Conservation (phyloP, 192 early-diverging fungal genomes). For the Podila epicladia region DNA sequence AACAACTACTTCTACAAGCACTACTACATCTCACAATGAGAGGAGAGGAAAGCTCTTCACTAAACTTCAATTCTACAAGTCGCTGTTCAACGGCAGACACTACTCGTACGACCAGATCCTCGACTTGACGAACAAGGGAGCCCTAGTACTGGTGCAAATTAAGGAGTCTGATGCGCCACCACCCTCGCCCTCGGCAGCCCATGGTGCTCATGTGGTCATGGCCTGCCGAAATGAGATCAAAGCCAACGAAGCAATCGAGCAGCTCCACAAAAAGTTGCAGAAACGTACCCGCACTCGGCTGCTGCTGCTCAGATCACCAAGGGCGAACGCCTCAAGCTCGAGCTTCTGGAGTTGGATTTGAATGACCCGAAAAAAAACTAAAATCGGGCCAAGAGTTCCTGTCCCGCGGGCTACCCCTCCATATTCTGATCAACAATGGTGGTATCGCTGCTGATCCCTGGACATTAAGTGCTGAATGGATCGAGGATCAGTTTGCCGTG, state of each 20-base stretch:
- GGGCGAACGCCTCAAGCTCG: slow-evolving; percentile 1
- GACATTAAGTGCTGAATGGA: slow-evolving; percentile 24
- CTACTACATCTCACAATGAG: not conserved
- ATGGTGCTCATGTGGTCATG: slow-evolving; percentile 14
- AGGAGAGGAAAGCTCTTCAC: too few species aligned
- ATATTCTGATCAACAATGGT: slow-evolving; percentile 36
- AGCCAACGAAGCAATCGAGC: slow-evolving; percentile 1
- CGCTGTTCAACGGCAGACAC: too few species aligned
- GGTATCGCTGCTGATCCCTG: not conserved
- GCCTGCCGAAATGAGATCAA: not conserved
- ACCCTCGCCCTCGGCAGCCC: slow-evolving; percentile 9
- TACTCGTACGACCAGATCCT: slow-evolving; percentile 10
- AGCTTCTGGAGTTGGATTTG: slow-evolving; percentile 19
- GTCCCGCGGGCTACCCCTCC: slow-evolving; percentile 37
- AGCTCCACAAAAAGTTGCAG: slow-evolving; percentile 10
- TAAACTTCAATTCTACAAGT: too few species aligned
- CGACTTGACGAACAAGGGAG: slow-evolving; percentile 45
- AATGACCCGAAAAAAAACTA: not conserved
- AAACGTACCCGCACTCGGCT: not conserved
- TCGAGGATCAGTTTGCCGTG: slow-evolving; percentile 48
- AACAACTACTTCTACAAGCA: too few species aligned
- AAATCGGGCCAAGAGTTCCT: slow-evolving; percentile 39
- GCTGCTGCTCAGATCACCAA: not conserved
- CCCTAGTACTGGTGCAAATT: slow-evolving; percentile 55
- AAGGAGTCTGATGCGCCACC: slow-evolving; percentile 29